A percentile compares a stretch with the other conserved stretches of the same genome.
phyloP scores from a whole-genome alignment of 1,139 yeast species.

The Diutina neorugosa region DNA sequence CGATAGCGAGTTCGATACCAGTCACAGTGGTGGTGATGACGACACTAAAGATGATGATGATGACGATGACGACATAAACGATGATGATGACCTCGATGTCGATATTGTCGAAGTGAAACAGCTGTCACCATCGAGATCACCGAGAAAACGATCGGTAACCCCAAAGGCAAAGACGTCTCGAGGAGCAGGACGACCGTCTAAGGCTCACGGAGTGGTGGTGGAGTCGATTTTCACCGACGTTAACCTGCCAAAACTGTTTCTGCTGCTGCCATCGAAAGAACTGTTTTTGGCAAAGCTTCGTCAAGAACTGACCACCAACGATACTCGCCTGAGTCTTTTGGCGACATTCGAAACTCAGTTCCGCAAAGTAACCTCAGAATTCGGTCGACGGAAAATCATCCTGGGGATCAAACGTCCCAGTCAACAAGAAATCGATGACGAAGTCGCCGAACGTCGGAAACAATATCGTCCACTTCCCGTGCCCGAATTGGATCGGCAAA shows the following conservation, averaged over 20 bases:
- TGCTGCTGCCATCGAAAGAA: background rate
- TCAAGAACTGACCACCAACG: background rate
- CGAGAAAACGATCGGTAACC: background rate
- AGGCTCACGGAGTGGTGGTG: background rate
- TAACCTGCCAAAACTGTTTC: background rate
- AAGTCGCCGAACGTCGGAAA: background rate
- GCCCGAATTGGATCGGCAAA: constrained; percentile 17
- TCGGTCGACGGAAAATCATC: background rate
- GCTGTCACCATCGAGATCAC: background rate
- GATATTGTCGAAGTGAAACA: background rate
- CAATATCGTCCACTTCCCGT: constrained; percentile 24
- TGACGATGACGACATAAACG: constrained; percentile 4
- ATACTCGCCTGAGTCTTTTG: background rate
- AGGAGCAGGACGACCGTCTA: background rate
- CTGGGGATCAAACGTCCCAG: constrained; percentile 2
- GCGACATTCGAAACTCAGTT: background rate
- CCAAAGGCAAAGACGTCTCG: background rate
- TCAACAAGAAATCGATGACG: background rate
- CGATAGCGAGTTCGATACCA: background rate
- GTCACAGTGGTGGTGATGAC: constrained; percentile 6
- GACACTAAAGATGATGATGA: constrained; percentile 3
- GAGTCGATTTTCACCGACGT: background rate
- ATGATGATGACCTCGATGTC: background rate
- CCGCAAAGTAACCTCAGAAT: background rate
- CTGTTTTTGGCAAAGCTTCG: background rate